phyloP scores from a whole-genome alignment of 768 basidiomycete species.

The Termitomyces sp. region DNA sequence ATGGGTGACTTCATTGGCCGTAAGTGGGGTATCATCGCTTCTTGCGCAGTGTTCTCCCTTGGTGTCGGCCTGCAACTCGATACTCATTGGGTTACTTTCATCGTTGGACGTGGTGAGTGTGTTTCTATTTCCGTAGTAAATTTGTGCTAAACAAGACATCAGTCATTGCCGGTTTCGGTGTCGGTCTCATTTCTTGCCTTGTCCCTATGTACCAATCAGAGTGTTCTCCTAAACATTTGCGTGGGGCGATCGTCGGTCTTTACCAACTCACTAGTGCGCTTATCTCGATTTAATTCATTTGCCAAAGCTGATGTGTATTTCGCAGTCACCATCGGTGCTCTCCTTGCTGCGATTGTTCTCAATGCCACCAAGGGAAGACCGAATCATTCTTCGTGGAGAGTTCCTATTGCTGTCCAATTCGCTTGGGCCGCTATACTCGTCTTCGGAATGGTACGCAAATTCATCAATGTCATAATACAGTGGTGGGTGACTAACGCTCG shows the following conservation, averaged over 20 bases:
- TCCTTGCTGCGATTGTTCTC: constrained; percentile 65
- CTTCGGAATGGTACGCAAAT: constrained; percentile 43
- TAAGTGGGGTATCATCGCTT: constrained; percentile 52
- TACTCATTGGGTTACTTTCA: constrained; percentile 19
- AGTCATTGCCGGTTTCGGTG: constrained; percentile 74
- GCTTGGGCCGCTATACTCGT: constrained; percentile 71
- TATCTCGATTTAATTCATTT: not conserved
- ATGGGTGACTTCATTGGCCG: constrained; percentile 46
- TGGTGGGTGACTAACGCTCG: not conserved
- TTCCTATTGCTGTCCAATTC: constrained; percentile 71
- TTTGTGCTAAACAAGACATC: constrained; percentile 21
- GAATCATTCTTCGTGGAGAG: constrained; percentile 44
- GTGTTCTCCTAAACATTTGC: constrained; percentile 66
- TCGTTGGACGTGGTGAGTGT: constrained; percentile 20
- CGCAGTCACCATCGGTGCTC: constrained; percentile 71
- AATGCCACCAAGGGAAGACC: constrained; percentile 52
- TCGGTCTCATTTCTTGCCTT: constrained; percentile 70
- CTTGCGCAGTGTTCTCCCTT: constrained; percentile 52
- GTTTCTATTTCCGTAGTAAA: not conserved
- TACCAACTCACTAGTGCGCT: constrained; percentile 23
- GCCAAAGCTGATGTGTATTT: constrained; percentile 44
- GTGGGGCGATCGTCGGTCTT: constrained; percentile 57
- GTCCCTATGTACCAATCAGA: constrained; percentile 48
- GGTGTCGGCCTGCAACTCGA: constrained; percentile 60
- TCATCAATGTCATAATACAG: not conserved